Conservation (phyloP, 2,329 filamentous ascomycete species). For the Alternaria conjuncta region DNA sequence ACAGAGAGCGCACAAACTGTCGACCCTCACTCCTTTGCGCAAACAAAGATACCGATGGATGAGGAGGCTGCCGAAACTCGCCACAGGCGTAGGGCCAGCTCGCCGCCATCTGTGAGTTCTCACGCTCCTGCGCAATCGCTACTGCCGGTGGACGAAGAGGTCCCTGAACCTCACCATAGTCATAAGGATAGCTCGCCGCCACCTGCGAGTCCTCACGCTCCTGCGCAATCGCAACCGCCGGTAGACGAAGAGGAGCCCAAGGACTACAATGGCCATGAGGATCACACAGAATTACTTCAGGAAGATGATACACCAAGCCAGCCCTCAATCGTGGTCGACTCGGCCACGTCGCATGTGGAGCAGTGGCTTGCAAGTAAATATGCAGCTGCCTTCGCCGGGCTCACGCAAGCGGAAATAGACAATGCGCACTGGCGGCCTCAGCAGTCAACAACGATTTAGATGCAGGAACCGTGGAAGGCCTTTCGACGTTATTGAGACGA, state of each 20-base stretch:
- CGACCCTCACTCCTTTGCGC: neutral
- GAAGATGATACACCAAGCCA: neutral
- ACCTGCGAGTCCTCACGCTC: neutral
- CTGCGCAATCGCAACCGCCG: neutral
- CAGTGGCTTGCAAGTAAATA: neutral
- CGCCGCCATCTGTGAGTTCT: neutral
- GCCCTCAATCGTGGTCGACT: neutral
- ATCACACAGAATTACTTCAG: neutral
- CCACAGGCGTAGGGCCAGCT: neutral
- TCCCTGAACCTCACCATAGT: accelerated
- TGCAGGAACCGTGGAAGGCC: neutral
- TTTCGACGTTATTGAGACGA: neutral
- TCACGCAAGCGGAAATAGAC: neutral
- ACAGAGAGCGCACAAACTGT: neutral
- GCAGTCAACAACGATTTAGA: neutral
- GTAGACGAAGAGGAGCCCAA: neutral
- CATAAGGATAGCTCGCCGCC: neutral
- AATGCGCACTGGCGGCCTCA: neutral
- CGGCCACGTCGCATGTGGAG: neutral
- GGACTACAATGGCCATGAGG: neutral
- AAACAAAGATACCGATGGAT: neutral
- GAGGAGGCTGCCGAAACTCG: neutral
- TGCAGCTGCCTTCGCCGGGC: neutral
- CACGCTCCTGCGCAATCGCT: neutral
- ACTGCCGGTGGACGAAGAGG: neutral